phyloP scores from a whole-genome alignment of 495 filamentous ascomycete species.

The Penicillium argentinense region DNA sequence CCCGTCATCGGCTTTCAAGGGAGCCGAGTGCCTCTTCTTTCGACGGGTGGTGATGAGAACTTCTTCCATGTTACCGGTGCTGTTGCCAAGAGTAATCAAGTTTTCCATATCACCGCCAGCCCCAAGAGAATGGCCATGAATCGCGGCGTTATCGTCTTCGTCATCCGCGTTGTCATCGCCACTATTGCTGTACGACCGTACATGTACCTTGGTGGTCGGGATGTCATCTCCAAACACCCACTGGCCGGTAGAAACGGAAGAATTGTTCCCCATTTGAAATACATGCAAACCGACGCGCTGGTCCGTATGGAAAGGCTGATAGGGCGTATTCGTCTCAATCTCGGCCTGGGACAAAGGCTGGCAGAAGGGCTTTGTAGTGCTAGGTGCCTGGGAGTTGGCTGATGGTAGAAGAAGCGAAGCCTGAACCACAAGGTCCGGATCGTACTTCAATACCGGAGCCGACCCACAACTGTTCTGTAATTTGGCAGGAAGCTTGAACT shows the following conservation, averaged over 20 bases:
- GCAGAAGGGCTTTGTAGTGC: constrained; percentile 31
- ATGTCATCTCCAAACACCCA: constrained; percentile 77
- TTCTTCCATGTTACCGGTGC: constrained; percentile 70
- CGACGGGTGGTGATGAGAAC: constrained; percentile 77
- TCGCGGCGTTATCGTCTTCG: constrained; percentile 41
- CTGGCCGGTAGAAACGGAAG: constrained; percentile 32
- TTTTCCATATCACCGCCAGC: constrained; percentile 51
- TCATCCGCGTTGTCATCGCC: constrained; percentile 52
- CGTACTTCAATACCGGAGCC: constrained; percentile 30
- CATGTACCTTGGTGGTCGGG: constrained; percentile 58
- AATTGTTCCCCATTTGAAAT: constrained; percentile 39
- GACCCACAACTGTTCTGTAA: constrained; percentile 38
- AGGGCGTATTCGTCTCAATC: constrained; percentile 88
- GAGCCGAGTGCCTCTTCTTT: constrained; percentile 50
- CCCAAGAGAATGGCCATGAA: constrained; percentile 38
- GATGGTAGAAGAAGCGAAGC: constrained; percentile 40
- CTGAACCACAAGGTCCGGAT: constrained; percentile 26
- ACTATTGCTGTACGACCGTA: constrained; percentile 47
- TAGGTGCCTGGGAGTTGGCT: constrained; percentile 28
- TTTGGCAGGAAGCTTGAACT: constrained; percentile 60
- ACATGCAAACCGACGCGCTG: constrained; percentile 70
- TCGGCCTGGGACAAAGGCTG: constrained; percentile 77
- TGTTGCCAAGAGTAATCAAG: constrained; percentile 52
- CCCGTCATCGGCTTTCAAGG: constrained; percentile 64
- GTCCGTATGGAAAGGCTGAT: constrained; percentile 89